phyloP scores from a whole-genome alignment of 2,329 filamentous ascomycete genomes.

The Cadophora gregata region DNA sequence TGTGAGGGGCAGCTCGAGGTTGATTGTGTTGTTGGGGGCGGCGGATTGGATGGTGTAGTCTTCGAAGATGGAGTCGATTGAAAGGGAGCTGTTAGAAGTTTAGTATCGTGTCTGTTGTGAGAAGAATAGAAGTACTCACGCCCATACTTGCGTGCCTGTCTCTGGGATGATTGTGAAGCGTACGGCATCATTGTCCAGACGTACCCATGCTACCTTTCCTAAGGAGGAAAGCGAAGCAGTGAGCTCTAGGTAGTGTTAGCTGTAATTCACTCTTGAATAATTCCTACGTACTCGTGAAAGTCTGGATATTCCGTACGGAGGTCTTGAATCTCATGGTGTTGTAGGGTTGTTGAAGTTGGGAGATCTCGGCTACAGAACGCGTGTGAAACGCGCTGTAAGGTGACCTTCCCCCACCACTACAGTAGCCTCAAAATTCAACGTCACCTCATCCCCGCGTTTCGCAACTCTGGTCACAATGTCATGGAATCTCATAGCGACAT shows the following conservation, averaged over 20 bases:
- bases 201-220: constrained; percentile 51
- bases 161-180: constrained; percentile 97
- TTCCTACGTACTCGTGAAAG: constrained; percentile 62
- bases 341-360: not conserved
- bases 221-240: constrained; percentile 67
- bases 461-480: not conserved
- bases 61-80: constrained; percentile 86
- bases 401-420: constrained; percentile 1
- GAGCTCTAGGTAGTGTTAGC: constrained; percentile 52
- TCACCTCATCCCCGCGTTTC: not conserved
- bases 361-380: not conserved
- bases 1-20: constrained; percentile 90
- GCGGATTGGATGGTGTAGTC: constrained; percentile 86
- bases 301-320: constrained; percentile 68
- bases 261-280: not conserved
- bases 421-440: constrained; percentile 8
- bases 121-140: constrained; percentile 58
- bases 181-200: constrained; percentile 83
- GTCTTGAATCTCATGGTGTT: constrained; percentile 69
- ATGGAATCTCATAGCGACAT: not conserved
- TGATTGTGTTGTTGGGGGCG: constrained; percentile 84
- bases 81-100: constrained; percentile 53
- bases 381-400: constrained; percentile 8
- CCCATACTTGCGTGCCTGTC: constrained; percentile 95
- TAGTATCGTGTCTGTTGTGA: not conserved